Evolutionary conservation across 768 basidiomycete genomes (phyloP).

Genomic region (Epithele typhae): DNA sequence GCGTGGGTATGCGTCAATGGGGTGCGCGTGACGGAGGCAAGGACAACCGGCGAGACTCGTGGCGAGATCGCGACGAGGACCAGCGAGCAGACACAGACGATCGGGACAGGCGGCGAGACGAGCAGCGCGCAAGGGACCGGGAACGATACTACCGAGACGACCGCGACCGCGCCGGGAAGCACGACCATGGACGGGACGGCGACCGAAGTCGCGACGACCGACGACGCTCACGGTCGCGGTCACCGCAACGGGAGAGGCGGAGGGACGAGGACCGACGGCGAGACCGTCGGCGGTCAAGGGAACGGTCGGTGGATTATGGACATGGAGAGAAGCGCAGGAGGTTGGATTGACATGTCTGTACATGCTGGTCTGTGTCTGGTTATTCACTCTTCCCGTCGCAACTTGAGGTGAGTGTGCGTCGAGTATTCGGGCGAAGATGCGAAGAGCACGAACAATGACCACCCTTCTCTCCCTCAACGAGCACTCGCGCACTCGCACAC

Average conservation of each 20-base stretch:
- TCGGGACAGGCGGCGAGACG: constrained; percentile 15
- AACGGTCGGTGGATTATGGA: constrained; percentile 24
- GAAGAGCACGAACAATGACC: too few relatives aligned
- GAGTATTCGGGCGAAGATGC: too few relatives aligned
- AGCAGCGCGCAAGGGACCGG: constrained; percentile 3
- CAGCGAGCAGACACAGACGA: constrained; percentile 12
- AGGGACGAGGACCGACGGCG: constrained; percentile 12
- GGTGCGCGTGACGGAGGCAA: constrained; percentile 16
- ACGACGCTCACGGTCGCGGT: constrained; percentile 13
- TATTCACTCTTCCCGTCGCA: too few relatives aligned
- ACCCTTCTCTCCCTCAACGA: too few relatives aligned
- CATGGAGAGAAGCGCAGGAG: constrained; percentile 32
- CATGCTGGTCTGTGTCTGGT: too few relatives aligned
- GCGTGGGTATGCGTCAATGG: constrained; percentile 20
- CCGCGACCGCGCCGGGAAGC: constrained; percentile 3
- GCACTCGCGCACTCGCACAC: too few relatives aligned
- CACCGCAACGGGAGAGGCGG: constrained; percentile 19
- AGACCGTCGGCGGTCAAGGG: constrained; percentile 24
- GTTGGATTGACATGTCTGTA: constrained; percentile 24
- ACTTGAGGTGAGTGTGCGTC: too few relatives aligned
- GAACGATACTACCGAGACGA: constrained; percentile 13
- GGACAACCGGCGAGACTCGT: constrained; percentile 16
- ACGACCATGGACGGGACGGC: constrained; percentile 3
- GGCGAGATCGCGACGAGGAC: constrained; percentile 17
- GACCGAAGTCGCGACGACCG: constrained; percentile 7